phyloP scores from a whole-genome alignment of 345 rosid species.

The Aquilaria sinensis region DNA sequence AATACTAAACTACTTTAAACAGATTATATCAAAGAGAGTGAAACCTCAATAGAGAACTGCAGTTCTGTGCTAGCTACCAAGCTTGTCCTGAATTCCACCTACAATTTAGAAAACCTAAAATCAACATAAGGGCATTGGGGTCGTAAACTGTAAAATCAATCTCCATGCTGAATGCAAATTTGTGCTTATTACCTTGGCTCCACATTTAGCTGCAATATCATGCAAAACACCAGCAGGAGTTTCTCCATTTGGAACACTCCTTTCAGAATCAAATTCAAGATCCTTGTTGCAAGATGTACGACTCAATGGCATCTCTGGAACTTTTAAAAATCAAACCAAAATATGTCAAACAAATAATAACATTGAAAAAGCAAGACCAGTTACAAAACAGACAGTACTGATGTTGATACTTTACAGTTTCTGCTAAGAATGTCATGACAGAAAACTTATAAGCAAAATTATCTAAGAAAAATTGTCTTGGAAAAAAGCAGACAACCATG shows the following conservation, averaged over 20 bases:
- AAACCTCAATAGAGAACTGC: slow-evolving; percentile 85
- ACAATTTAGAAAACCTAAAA: slow-evolving; percentile 12
- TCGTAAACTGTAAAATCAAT: too few relatives aligned
- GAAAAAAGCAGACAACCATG: not conserved
- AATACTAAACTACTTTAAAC: too few relatives aligned
- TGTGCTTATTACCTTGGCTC: slow-evolving; percentile 61
- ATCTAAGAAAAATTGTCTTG: not conserved
- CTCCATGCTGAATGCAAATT: slow-evolving; percentile 30
- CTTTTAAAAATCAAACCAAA: slow-evolving; percentile 15
- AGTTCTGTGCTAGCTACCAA: slow-evolving; percentile 64
- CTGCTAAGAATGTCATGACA: not conserved
- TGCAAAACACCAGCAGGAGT: slow-evolving; percentile 52
- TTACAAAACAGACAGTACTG: not conserved
- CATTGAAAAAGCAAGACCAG: slow-evolving; percentile 1
- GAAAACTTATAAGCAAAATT: not conserved
- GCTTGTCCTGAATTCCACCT: slow-evolving; percentile 75
- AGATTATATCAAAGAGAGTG: too few relatives aligned
- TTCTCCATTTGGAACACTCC: slow-evolving; percentile 47
- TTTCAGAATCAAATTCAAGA: slow-evolving; percentile 53
- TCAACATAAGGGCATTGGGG: too few relatives aligned
- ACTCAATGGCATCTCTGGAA: slow-evolving; percentile 50
- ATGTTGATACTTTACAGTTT: too few relatives aligned
- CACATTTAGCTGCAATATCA: slow-evolving; percentile 80
- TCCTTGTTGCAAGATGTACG: slow-evolving; percentile 62
- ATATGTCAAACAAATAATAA: not conserved